Evolutionary conservation across 1,284 basidiomycete genomes (phyloP).

Genomic region (Leccinum idahoense): DNA sequence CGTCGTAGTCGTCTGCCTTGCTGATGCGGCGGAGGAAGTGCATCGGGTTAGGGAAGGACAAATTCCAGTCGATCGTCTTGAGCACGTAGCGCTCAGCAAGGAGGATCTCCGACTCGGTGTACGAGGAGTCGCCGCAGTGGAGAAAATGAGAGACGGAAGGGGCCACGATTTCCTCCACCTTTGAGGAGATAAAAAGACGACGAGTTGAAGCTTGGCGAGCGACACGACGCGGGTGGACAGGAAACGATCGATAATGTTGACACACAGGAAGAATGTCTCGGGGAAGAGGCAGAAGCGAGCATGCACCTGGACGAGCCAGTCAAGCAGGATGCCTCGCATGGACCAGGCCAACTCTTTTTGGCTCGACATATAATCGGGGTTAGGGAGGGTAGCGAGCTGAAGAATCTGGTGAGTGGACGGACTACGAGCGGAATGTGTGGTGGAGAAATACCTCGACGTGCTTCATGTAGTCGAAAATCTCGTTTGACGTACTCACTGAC

Average conservation of each 20-base stretch:
- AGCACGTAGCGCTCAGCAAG: too few species aligned
- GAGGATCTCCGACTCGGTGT: too few species aligned
- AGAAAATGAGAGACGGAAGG: too few species aligned
- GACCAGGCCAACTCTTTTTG: constrained; percentile 91
- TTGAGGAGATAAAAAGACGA: too few species aligned
- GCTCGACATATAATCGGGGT: constrained; percentile 85
- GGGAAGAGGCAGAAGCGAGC: constrained; percentile 90
- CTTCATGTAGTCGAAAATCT: constrained; percentile 93
- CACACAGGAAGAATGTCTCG: constrained; percentile 92
- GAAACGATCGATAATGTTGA: constrained; percentile 23
- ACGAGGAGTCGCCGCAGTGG: too few species aligned
- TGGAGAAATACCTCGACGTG: constrained; percentile 49
- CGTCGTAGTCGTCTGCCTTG: too few species aligned
- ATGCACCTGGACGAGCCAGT: constrained; percentile 98
- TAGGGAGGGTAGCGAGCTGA: constrained; percentile 78
- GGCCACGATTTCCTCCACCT: too few species aligned
- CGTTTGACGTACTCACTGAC: constrained; percentile 91
- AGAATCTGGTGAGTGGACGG: constrained; percentile 6
- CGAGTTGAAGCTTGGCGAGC: too few species aligned
- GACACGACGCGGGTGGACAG: too few species aligned
- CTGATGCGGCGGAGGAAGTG: too few species aligned
- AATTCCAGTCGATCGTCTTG: too few species aligned
- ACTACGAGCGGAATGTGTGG: constrained; percentile 3
- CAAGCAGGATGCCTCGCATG: constrained; percentile 91
- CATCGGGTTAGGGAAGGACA: too few species aligned